Conservation (phyloP, 1,284 basidiomycete species). For the Exobasidium cylindrosporum region DNA sequence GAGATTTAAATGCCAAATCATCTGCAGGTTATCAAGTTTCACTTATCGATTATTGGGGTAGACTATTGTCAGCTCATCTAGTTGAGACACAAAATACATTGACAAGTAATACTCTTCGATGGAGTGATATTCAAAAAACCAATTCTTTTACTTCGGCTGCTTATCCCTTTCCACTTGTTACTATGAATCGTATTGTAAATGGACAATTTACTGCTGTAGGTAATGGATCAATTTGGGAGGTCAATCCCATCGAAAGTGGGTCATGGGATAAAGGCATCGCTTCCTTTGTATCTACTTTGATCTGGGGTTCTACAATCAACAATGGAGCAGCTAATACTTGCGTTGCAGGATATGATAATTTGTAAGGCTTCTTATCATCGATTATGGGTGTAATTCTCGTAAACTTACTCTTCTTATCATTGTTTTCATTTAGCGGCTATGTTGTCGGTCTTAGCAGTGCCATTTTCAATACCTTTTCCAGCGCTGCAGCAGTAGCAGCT, state of each 20-base stretch:
- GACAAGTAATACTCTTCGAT: conserved; percentile 9
- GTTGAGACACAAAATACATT: background rate
- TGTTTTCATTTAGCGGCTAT: no score
- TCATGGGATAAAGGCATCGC: conserved; percentile 56
- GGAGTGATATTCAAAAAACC: conserved; percentile 40
- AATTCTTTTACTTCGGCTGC: conserved; percentile 7
- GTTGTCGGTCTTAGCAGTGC: background rate
- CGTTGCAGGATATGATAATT: no score
- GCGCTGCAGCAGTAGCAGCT: conserved; percentile 22
- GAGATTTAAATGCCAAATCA: background rate
- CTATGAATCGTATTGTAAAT: conserved; percentile 57
- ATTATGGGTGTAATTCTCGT: no score
- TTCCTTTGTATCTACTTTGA: conserved; percentile 47
- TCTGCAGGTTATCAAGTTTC: background rate
- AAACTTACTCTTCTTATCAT: no score
- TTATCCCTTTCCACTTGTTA: conserved; percentile 56
- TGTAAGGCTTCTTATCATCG: no score
- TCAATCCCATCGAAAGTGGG: conserved; percentile 59
- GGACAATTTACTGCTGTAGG: conserved; percentile 56
- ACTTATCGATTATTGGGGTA: background rate
- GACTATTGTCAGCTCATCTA: background rate
- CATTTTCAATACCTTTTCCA: background rate
- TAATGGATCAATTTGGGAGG: conserved; percentile 58
- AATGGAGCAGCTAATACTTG: no score
- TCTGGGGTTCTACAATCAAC: no score